Evolutionary conservation across 2,329 filamentous ascomycete species (phyloP).

Genomic region (Ceratocystis papillata): DNA sequence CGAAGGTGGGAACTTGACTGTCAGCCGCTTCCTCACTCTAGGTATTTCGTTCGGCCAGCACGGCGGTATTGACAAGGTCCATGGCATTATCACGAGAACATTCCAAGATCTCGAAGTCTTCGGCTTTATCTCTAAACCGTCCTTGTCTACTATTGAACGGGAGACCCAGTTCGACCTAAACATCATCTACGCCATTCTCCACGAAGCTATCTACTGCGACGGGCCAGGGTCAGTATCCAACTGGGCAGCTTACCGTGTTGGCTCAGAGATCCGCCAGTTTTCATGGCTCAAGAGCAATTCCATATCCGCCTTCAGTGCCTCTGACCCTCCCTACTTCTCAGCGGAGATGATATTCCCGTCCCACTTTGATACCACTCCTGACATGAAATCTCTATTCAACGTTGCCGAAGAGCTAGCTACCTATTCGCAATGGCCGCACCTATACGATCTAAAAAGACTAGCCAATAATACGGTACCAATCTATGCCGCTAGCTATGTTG

Average conservation of each 20-base stretch:
- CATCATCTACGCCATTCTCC: slow-evolving; percentile 74
- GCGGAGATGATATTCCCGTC: slow-evolving; percentile 88
- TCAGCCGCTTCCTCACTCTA: slow-evolving; percentile 63
- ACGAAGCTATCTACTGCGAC: slow-evolving; percentile 80
- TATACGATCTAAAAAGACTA: slow-evolving; percentile 68
- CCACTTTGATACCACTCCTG: slow-evolving; percentile 70
- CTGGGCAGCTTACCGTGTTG: slow-evolving; percentile 64
- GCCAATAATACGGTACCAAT: slow-evolving; percentile 70
- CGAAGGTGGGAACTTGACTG: slow-evolving; percentile 60
- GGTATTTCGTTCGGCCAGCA: slow-evolving; percentile 71
- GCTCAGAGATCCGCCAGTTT: slow-evolving; percentile 39
- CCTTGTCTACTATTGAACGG: slow-evolving; percentile 57
- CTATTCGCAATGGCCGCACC: slow-evolving; percentile 56
- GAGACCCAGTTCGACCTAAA: slow-evolving; percentile 60
- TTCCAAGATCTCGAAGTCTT: slow-evolving; percentile 64
- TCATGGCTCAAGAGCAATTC: slow-evolving; percentile 40
- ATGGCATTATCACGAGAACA: slow-evolving; percentile 60
- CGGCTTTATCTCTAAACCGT: slow-evolving; percentile 61
- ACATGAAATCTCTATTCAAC: slow-evolving; percentile 57
- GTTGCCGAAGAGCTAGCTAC: slow-evolving; percentile 62
- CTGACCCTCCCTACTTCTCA: slow-evolving; percentile 61
- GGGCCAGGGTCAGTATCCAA: slow-evolving; percentile 50
- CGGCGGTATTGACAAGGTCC: slow-evolving; percentile 64
- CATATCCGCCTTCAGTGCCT: slow-evolving; percentile 28
- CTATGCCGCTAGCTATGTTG: slow-evolving; percentile 70